A percentile compares a stretch with the other conserved stretches of the same genome.
Conservation (phyloP, 352 stramenopile species). For the Pseudoperonospora humuli region DNA sequence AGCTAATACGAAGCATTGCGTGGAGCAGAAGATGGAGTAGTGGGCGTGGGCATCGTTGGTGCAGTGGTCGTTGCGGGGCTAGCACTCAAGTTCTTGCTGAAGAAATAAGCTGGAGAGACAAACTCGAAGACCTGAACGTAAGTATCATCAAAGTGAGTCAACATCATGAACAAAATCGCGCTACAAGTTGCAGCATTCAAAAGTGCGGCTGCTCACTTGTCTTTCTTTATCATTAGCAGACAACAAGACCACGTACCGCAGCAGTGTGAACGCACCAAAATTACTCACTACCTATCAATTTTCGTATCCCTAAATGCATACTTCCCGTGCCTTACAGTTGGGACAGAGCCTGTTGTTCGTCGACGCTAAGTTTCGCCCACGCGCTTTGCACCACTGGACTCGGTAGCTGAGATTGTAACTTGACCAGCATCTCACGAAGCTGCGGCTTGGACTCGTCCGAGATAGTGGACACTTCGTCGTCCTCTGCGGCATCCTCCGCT, state of each 20-base stretch:
- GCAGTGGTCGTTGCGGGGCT: constrained; percentile 66
- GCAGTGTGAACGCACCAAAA: constrained; percentile 18
- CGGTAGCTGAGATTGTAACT: constrained; percentile 64
- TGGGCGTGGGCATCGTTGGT: constrained; percentile 59
- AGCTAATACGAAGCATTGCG: constrained; percentile 3
- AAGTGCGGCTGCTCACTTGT: constrained; percentile 7
- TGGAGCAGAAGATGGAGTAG: constrained; percentile 42
- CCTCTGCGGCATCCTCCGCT: constrained; percentile 45
- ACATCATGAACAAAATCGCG: constrained; percentile 9
- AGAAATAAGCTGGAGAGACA: constrained; percentile 44
- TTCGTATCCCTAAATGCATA: constrained; percentile 19
- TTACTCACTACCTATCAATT: constrained; percentile 23
- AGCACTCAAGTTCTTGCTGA: constrained; percentile 64
- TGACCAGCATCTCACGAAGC: constrained; percentile 49
- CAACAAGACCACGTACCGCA: constrained; percentile 1
- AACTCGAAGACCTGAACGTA: too few relatives aligned
- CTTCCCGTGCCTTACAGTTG: constrained; percentile 35
- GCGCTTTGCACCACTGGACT: constrained; percentile 49
- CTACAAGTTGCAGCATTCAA: not conserved
- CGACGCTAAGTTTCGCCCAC: constrained; percentile 57
- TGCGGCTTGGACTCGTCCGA: constrained; percentile 51
- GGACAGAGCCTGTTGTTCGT: constrained; percentile 66
- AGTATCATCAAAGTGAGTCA: too few relatives aligned
- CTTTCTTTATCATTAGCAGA: constrained; percentile 21
- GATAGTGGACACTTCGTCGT: constrained; percentile 67